These are phyloP conservation scores for Alternaria novae-zelandiae DNA, from an alignment of 2,329 filamentous ascomycete species.

Conservation along the genomic window DNA sequence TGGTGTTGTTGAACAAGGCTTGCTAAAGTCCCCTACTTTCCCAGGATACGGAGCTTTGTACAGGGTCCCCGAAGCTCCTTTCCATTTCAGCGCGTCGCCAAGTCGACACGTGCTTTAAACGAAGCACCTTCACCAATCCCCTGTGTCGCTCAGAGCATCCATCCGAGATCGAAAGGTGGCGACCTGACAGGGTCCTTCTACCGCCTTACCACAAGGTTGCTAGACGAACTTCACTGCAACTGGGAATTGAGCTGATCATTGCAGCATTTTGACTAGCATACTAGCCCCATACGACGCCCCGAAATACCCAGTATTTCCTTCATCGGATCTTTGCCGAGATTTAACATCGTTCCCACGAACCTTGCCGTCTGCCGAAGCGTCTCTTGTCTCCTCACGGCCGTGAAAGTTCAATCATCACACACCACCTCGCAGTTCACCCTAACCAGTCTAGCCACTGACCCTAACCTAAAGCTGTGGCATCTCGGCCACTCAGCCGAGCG, in stretches of 20 bases:
- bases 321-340: conserved; percentile 23
- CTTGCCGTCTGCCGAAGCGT: conserved; percentile 24
- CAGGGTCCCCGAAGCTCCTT: conserved; percentile 13
- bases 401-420: conserved; percentile 23
- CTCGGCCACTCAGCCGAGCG: conserved; percentile 15
- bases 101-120: conserved; percentile 30
- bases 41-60: conserved; percentile 8
- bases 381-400: conserved; percentile 25
- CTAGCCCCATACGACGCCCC: conserved; percentile 19
- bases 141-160: conserved; percentile 20
- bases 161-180: conserved; percentile 38
- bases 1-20: conserved; percentile 5
- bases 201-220: conserved; percentile 31
- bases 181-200: conserved; percentile 27
- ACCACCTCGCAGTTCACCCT: conserved; percentile 12
- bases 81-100: conserved; percentile 17
- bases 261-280: conserved; percentile 36
- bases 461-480: conserved; percentile 19
- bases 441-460: conserved; percentile 7
- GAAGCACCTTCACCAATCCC: conserved; percentile 21
- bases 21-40: conserved; percentile 15
- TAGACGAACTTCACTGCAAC: conserved; percentile 23
- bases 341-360: conserved; percentile 21
- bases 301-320: conserved; percentile 16
- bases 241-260: conserved; percentile 37